Percentiles rank a stretch among this genome's conserved stretches.
phyloP scores from a whole-genome alignment of 2,329 filamentous ascomycete genomes.

The Colletotrichum sp. region DNA sequence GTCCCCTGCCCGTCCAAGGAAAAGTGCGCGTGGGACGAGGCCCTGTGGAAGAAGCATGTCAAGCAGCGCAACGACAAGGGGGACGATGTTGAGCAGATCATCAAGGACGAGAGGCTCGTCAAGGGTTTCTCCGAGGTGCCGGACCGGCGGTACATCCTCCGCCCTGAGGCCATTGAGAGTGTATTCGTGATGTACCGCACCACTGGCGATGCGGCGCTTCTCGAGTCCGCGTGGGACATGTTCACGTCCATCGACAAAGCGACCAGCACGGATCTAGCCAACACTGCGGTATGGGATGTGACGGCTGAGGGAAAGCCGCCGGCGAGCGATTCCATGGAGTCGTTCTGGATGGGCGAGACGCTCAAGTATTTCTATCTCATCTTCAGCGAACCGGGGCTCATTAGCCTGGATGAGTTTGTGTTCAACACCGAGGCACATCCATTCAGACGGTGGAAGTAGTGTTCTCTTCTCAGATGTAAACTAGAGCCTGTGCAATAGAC shows the following conservation, averaged over 20 bases:
- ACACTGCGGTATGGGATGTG: conserved; percentile 60
- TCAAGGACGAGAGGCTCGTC: conserved; percentile 28
- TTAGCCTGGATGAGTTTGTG: conserved; percentile 66
- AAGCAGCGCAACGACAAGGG: conserved; percentile 21
- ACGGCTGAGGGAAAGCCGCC: conserved; percentile 34
- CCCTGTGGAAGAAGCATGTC: conserved; percentile 37
- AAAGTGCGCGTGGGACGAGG: conserved; percentile 34
- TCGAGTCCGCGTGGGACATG: conserved; percentile 68
- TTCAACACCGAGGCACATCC: conserved; percentile 44
- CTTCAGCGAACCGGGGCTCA: conserved; percentile 58
- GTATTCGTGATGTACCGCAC: conserved; percentile 71
- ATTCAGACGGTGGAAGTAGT: conserved; percentile 11
- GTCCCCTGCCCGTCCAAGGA: conserved; percentile 40
- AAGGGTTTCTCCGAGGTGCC: conserved; percentile 30
- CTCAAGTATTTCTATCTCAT: conserved; percentile 46
- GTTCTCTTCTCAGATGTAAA: fast-evolving
- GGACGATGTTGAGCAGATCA: conserved; percentile 27
- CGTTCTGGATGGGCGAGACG: conserved; percentile 32
- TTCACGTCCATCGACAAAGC: conserved; percentile 57
- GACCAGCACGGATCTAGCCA: conserved; percentile 55
- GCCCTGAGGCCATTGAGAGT: conserved; percentile 71
- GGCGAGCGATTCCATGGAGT: conserved; percentile 67
- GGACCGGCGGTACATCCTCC: conserved; percentile 54
- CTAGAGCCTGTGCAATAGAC: not conserved
- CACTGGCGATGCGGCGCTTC: conserved; percentile 59